Conservation (phyloP, 306 rosid genomes). For the Erythrophleum fordii region DNA sequence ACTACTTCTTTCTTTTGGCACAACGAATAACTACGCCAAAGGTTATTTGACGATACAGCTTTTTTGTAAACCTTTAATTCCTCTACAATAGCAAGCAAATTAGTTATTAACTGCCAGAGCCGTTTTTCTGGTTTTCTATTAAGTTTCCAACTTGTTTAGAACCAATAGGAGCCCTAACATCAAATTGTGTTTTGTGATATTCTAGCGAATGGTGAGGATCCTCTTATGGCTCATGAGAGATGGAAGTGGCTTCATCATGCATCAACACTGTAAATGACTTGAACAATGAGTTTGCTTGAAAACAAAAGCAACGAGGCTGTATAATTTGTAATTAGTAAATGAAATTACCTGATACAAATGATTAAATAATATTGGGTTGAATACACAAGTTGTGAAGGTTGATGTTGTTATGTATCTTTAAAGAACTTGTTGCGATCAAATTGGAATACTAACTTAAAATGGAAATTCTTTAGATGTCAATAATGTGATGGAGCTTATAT, state of each 20-base stretch:
- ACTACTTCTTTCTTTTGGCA: no score
- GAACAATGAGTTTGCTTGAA: neutral
- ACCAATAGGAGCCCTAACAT: neutral
- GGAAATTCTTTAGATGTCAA: neutral
- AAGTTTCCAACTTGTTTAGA: neutral
- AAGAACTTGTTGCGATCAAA: no score
- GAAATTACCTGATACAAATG: neutral
- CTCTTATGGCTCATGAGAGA: neutral
- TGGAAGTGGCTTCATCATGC: neutral
- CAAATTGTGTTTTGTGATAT: neutral
- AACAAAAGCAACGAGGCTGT: neutral
- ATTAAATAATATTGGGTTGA: neutral
- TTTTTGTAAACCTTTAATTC: no score
- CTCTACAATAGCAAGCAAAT: no score
- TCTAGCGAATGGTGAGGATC: neutral
- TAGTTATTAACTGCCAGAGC: no score
- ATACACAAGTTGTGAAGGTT: no score
- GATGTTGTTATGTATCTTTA: no score
- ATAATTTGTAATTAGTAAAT: neutral
- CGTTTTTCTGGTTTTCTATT: neutral
- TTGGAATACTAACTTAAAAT: slow-evolving; percentile 1
- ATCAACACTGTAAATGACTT: neutral
- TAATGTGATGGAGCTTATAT: slow-evolving; percentile 25
- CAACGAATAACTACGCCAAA: no score
- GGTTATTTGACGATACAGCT: no score